A percentile compares a stretch with the other conserved stretches of the same genome.
Evolutionary conservation across 2,329 filamentous ascomycete species (phyloP).

Genomic region (Cladosporium sp.): DNA sequence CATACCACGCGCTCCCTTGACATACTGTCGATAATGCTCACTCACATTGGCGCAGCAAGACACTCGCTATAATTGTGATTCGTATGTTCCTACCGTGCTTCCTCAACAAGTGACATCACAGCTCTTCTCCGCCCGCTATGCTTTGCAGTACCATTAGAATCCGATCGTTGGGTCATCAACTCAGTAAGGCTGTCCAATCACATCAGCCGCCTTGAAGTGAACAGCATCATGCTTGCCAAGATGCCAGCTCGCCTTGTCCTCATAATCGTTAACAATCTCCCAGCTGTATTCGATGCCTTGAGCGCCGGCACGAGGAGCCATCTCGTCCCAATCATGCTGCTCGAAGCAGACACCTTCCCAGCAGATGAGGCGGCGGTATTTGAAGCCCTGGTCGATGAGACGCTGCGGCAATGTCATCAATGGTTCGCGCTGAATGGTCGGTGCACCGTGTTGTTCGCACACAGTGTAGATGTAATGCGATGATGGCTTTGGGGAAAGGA

Average conservation of each 20-base stretch:
- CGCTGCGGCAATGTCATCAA: slow-evolving; percentile 21
- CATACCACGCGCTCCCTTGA: neutral
- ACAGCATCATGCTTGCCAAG: slow-evolving; percentile 22
- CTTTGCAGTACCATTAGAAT: neutral
- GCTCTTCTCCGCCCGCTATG: neutral
- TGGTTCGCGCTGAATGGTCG: slow-evolving; percentile 21
- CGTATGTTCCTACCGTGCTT: neutral
- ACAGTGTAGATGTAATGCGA: neutral
- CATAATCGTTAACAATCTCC: slow-evolving; percentile 20
- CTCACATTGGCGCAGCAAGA: neutral
- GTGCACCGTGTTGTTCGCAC: neutral
- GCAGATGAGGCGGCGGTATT: slow-evolving; percentile 25
- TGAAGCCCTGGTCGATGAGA: slow-evolving; percentile 24
- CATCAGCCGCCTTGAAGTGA: slow-evolving; percentile 19
- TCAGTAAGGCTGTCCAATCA: slow-evolving; percentile 17
- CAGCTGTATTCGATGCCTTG: slow-evolving; percentile 24
- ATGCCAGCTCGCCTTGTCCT: slow-evolving; percentile 25
- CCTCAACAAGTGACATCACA: neutral
- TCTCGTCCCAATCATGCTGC: slow-evolving; percentile 23
- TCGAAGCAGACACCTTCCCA: slow-evolving; percentile 22
- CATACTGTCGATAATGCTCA: neutral
- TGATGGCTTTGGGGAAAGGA: slow-evolving; percentile 5
- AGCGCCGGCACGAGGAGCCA: slow-evolving; percentile 19
- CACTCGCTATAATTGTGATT: neutral
- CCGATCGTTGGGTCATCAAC: neutral